Conservation (phyloP, 2,329 filamentous ascomycete genomes). For the Fusarium chaquense region DNA sequence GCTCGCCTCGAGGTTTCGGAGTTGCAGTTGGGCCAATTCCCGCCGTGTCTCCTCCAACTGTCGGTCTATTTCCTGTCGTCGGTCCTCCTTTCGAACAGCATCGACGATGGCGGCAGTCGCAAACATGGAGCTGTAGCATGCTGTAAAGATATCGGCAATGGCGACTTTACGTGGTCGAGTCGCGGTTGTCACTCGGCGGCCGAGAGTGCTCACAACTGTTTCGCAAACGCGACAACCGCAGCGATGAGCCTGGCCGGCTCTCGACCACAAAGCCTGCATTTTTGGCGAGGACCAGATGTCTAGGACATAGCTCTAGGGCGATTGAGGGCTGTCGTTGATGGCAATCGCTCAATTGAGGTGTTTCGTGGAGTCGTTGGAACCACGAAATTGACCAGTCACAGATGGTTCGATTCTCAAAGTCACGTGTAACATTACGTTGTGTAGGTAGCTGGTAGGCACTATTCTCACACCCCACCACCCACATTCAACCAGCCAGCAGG, state of each 20-base stretch:
- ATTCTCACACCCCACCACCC: slow-evolving; percentile 47
- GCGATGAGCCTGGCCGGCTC: slow-evolving; percentile 71
- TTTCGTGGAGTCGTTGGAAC: slow-evolving; percentile 32
- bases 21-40: slow-evolving; percentile 57
- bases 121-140: slow-evolving; percentile 76
- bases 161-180: slow-evolving; percentile 63
- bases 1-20: slow-evolving; percentile 44
- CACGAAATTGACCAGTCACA: slow-evolving; percentile 44
- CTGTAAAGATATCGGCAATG: slow-evolving; percentile 69
- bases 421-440: slow-evolving; percentile 37
- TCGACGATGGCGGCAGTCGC: slow-evolving; percentile 74
- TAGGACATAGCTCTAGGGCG: slow-evolving; percentile 44
- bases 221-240: slow-evolving; percentile 74
- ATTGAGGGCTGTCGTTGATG: slow-evolving; percentile 25
- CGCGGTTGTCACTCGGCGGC: slow-evolving; percentile 63
- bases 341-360: slow-evolving; percentile 42
- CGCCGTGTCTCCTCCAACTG: slow-evolving; percentile 68
- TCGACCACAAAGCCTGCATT: slow-evolving; percentile 78
- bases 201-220: slow-evolving; percentile 60
- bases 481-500: slow-evolving; percentile 28
- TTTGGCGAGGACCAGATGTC: slow-evolving; percentile 40
- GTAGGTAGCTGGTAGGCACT: slow-evolving; percentile 14
- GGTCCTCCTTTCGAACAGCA: slow-evolving; percentile 67
- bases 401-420: slow-evolving; percentile 46
- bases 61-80: slow-evolving; percentile 70